Base-by-base conservation (phyloP, 768 basidiomycete species). In the Lentinula aciculospora region DNA sequence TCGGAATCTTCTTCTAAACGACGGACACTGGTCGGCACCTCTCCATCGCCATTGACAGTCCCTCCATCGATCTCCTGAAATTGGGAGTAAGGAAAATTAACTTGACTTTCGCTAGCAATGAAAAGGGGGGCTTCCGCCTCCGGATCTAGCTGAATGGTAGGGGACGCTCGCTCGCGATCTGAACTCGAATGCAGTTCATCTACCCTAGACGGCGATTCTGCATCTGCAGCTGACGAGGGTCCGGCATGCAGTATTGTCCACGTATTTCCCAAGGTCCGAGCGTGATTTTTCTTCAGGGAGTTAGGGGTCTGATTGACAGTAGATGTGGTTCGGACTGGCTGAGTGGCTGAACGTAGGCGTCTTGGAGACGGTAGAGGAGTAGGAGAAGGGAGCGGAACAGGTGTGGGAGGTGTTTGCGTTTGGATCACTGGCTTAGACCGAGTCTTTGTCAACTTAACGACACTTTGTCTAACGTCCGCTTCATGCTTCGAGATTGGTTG, bases 61-160 rank as follows among this genome's bases (percentile, higher is more conserved):
- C 19, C 56, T 12, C 51, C 45, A 17, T 50, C 36, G 36, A 53
- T n/a, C 28, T 53, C 67, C 58, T 67, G 71, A 62, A 72, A 73
- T 63, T 81, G 80, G 19, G 83, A 84, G 58, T 81, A 80, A 7
- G 81, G 83, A 59, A 81, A 79, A 0, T 78, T 73, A 36, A 73
- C 66, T 64, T 83, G 84, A 61, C 79, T 85, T 61, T 77, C 75
- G 27, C 79, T 72, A 17, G 72, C 75, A 27, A 83, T 66, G 64
- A 87, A 86, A 49, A 84, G 65, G 15, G 80, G 78, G 17, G 61
- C 29, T 39, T 23, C 31, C 5, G 27, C 57, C 19, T 27, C 39
- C 44, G 50, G 19, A 15, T 53, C 53, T 21, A 32, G 29, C 51
- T 32, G 37, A n/a, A 19, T 10, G 12, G 21, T 13, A 39, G 25